phyloP scores from a whole-genome alignment of 768 basidiomycete genomes.

The Boletus tylopilopsis region DNA sequence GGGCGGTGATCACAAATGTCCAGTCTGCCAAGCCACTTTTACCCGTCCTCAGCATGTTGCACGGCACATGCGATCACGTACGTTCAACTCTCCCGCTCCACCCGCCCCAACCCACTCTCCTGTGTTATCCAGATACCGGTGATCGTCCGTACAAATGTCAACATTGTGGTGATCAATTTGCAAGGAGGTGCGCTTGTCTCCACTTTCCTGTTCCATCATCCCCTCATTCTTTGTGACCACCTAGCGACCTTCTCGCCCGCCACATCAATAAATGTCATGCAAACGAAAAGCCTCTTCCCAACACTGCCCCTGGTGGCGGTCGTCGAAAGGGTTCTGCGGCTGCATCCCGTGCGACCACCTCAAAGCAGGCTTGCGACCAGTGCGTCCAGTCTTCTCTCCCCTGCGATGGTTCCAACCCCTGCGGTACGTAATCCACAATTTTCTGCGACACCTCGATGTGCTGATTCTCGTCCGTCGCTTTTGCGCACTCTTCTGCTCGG shows the following conservation, averaged over 20 bases:
- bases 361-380: constrained; percentile 83
- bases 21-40: constrained; percentile 84
- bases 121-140: constrained; percentile 61
- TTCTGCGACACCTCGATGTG: not conserved
- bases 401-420: constrained; percentile 78
- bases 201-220: constrained; percentile 5
- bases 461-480: not conserved
- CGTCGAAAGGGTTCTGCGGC: constrained; percentile 67
- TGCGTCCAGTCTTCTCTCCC: constrained; percentile 73
- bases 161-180: constrained; percentile 87
- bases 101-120: not conserved
- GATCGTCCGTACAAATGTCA: constrained; percentile 89
- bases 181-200: constrained; percentile 55
- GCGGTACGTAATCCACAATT: constrained; percentile 45
- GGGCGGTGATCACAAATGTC: constrained; percentile 84
- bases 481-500: no score
- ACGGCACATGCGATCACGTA: constrained; percentile 87
- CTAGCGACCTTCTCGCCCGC: constrained; percentile 77
- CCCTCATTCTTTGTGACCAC: not conserved
- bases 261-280: constrained; percentile 89
- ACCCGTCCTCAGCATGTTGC: constrained; percentile 89
- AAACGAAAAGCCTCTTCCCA: constrained; percentile 53
- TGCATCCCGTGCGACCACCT: constrained; percentile 69
- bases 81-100: constrained; percentile 36
- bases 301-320: constrained; percentile 32